Percentiles rank a stretch among this genome's conserved stretches.
These are phyloP conservation scores for Thalassia testudinum DNA, from an alignment of 116 monocot species.

Conservation along the genomic window DNA sequence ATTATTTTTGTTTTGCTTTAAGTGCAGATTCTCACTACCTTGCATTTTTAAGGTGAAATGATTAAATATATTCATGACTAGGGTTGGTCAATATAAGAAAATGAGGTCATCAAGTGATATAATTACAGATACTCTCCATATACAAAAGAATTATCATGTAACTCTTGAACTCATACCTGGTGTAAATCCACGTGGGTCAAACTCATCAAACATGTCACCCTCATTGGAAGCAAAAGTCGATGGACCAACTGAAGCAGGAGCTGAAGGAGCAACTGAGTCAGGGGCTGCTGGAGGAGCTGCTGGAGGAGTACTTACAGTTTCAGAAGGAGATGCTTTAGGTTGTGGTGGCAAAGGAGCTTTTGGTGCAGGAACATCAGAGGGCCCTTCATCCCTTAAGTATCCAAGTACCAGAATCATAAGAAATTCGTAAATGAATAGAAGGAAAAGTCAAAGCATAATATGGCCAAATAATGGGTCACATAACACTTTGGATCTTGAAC, in stretches of 20 bases:
- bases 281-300: no score
- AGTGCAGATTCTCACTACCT: no score
- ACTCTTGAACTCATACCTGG: constrained; percentile 39
- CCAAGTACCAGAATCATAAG: background rate
- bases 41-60: no score
- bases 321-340: constrained; percentile 9
- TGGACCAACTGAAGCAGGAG: constrained; percentile 5
- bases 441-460: background rate
- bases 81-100: no score
- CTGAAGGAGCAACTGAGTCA: background rate
- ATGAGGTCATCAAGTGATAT: no score
- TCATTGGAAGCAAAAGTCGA: background rate
- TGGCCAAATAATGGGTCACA: no score
- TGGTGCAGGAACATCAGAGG: constrained; percentile 13
- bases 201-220: constrained; percentile 63
- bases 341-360: constrained; percentile 21
- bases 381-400: constrained; percentile 25
- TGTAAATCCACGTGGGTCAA: constrained; percentile 70
- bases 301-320: constrained; percentile 8
- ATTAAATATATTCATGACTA: no score
- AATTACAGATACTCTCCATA: no score
- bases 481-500: no score
- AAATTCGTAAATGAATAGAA: background rate
- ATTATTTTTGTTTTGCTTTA: no score
- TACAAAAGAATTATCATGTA: no score